Percentiles rank a stretch among this genome's conserved stretches.
Conservation (phyloP, 306 rosid genomes). For the Gynostemma pentaphyllum region DNA sequence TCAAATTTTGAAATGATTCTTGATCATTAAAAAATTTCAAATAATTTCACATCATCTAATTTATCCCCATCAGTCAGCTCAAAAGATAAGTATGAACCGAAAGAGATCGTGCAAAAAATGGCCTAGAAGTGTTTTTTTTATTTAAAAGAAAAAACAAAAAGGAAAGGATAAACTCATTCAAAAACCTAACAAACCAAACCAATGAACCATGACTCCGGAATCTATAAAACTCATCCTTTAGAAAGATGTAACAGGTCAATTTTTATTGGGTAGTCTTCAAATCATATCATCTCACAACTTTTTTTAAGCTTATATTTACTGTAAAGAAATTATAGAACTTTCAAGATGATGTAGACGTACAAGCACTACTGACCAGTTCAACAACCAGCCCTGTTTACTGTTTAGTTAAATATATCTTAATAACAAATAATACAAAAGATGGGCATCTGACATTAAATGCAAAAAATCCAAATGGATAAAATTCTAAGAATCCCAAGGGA, state of each 20-base stretch:
- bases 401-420: neutral
- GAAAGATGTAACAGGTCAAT: neutral
- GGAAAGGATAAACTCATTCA: neutral
- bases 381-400: neutral
- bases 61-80: neutral
- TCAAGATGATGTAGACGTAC: neutral
- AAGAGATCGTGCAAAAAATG: neutral
- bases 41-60: neutral
- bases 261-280: neutral
- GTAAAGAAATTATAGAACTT: neutral
- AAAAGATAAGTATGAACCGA: neutral
- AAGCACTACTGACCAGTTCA: neutral
- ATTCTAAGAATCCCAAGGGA: neutral
- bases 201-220: neutral
- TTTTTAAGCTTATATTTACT: neutral
- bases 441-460: neutral
- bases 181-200: neutral
- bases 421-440: neutral
- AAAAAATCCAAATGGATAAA: neutral
- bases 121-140: neutral
- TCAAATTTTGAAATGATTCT: neutral
- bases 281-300: neutral
- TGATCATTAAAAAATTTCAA: neutral
- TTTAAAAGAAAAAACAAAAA: conserved; percentile 4
- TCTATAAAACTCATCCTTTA: neutral